Percentiles rank a stretch among this genome's conserved stretches.
Evolutionary conservation across 2,329 filamentous ascomycete genomes (phyloP).

Genomic region (Laburnicola sp.): DNA sequence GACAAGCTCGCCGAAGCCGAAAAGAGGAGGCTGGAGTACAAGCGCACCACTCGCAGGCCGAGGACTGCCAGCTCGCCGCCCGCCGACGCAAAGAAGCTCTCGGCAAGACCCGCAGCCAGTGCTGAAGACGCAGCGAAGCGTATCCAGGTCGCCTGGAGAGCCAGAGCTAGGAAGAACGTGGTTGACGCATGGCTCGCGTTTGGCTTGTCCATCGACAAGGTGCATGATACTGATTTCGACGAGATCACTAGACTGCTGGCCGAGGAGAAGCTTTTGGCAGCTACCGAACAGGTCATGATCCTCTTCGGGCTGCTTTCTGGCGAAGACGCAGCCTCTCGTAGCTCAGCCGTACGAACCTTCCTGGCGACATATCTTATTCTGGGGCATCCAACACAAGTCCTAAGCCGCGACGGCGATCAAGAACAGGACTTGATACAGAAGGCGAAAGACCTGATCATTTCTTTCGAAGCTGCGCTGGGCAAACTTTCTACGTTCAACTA

Average conservation of each 20-base stretch:
- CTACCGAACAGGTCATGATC: constrained; percentile 68
- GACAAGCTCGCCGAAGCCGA: constrained; percentile 79
- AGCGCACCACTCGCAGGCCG: constrained; percentile 60
- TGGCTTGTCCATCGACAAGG: constrained; percentile 69
- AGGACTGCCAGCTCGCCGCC: constrained; percentile 58
- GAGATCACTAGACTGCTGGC: constrained; percentile 70
- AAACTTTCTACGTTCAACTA: constrained; percentile 68
- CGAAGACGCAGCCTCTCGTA: constrained; percentile 64
- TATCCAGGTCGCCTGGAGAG: constrained; percentile 73
- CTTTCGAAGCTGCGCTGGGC: constrained; percentile 74
- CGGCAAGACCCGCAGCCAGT: constrained; percentile 48
- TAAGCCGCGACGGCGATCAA: constrained; percentile 72
- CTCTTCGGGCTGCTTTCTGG: constrained; percentile 65
- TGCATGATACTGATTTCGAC: constrained; percentile 72
- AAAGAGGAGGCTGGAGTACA: constrained; percentile 62
- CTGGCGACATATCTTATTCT: constrained; percentile 79
- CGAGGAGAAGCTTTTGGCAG: constrained; percentile 65
- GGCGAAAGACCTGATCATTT: constrained; percentile 73
- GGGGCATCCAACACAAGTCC: constrained; percentile 75
- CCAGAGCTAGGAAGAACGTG: constrained; percentile 59
- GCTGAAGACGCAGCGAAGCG: constrained; percentile 65
- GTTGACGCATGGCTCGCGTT: constrained; percentile 68
- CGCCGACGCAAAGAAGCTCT: constrained; percentile 46
- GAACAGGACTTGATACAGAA: constrained; percentile 75
- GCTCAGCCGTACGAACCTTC: constrained; percentile 73